Evolutionary conservation across 1,284 basidiomycete species (phyloP), one percentile per base, ranked within the genome.

Genomic region (Ustilago trichophora): DNA sequence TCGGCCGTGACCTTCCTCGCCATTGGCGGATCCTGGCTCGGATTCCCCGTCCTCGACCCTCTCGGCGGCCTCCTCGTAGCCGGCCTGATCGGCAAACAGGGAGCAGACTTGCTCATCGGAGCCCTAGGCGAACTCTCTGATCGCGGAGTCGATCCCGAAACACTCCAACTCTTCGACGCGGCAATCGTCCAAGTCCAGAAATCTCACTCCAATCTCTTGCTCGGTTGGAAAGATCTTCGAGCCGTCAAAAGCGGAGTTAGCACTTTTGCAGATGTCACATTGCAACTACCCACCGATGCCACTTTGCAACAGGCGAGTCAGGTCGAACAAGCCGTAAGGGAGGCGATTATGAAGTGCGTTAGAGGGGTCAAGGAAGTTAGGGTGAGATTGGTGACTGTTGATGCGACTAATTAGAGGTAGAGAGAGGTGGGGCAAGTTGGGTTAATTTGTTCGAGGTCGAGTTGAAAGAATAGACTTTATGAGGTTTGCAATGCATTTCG

Each of bases 41-140:
- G 90, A n/a, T 84, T 93, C 65, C 91, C 92, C 24, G 84, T 86
- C 70, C 85, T 98, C 25, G 95, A 98, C 81, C 94, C 95, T 4
- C 86, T 98, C 25, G 96, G 96, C 70, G 95, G 94, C 12, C 83
- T 98, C 16, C 82, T 96, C 49, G 94, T 98, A 10, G 92, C 92
- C 0, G 83, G 91, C 52, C 87, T 98, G 72, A 96, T 98, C 80
- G 85, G 96, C 21, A 87, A 86, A 73, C 93, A 97, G 80, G 92
- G 93, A n/a, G 83, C 88, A 37, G 83, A 83, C 15, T 84, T 97
- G 19, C 85, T 92, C 38, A 82, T 85, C 38, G 87, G 87, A 13
- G 90, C 93, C 1, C 87, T 91, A 82, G 85, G 87, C 24, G 93
- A 97, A 78, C 84, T 97, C 38, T 91, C 91, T 3, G 93, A 97